A percentile compares a stretch with the other conserved stretches of the same genome.
Evolutionary conservation across 768 basidiomycete species (phyloP).

Genomic region (Rhizopogon salebrosus): DNA sequence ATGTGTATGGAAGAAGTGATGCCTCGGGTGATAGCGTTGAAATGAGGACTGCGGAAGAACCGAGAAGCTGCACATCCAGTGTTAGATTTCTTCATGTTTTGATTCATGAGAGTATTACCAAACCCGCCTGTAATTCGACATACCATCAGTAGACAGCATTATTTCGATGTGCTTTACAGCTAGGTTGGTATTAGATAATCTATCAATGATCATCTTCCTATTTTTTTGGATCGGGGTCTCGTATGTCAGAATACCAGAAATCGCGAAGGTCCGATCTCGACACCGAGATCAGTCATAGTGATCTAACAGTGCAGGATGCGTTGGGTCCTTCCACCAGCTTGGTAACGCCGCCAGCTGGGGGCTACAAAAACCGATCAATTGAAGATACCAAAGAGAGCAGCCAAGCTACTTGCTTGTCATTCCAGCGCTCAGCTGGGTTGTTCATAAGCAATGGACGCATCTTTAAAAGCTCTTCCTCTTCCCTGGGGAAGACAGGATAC

Average conservation of each 20-base stretch:
- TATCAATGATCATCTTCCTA: not conserved
- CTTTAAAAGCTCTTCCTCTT: too few species aligned
- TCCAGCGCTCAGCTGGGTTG: not conserved
- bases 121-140: not conserved
- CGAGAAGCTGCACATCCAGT: not conserved
- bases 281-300: not conserved
- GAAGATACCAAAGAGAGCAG: not conserved
- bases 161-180: not conserved
- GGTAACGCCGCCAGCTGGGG: too few species aligned
- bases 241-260: not conserved
- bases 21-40: not conserved
- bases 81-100: not conserved
- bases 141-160: not conserved
- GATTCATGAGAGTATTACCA: not conserved
- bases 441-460: too few species aligned
- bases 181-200: not conserved
- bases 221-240: not conserved
- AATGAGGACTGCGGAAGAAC: not conserved
- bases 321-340: not conserved
- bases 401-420: not conserved
- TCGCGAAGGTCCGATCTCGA: not conserved
- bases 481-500: too few species aligned
- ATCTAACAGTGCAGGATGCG: too few species aligned
- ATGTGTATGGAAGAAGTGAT: not conserved
- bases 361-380: not conserved